Base-by-base conservation (phyloP, 192 early-diverging fungal species). In the Linnemannia schmuckeri region DNA sequence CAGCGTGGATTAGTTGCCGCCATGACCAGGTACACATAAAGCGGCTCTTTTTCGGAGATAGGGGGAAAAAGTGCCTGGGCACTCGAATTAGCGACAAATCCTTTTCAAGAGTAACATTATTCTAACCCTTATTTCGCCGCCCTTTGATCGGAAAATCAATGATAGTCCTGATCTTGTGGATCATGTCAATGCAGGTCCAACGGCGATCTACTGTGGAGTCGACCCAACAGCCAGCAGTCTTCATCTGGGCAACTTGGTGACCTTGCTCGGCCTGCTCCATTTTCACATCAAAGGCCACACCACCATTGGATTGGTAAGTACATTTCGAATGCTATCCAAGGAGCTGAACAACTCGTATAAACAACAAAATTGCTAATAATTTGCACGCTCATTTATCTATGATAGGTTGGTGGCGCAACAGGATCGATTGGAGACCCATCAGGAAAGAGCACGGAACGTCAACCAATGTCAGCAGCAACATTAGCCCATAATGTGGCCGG, bases 381-480 rank as follows among this genome's bases (percentile, higher is more conserved):
- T 68, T 27, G 5, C 2, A 42, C 37, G 5, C 46, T 74, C 27
- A n/a, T 54, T 41, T 78, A 33, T 40, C n/a, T 35, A 22, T 79
- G 8, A 1, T 85, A 94, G 93, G 87, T 94, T 0, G 97, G 97
- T 24, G 96, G 96, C 20, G 98, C 98, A 10, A 99, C 98, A 1
- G 98, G 97, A 1, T 85, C 91, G 20, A 98, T 99, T 70, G 98
- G 98, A 20, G 98, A 99, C 83, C 98, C 98, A 6, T 96, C 94
- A 24, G 98, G 98, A 7, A 93, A 95, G 63, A 93, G 91, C 55
- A 94, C 95, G 0, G 98, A 99, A 78, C 94, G 98, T 8, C 83
- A 87, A 27, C 94, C 94, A 9, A 83, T 98, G 78, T 93, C 90
- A 5, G 79, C 78, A 27, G 88, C 91, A 7, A 89, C 84, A 12